Evolutionary conservation across 2,329 filamentous ascomycete species (phyloP).

Genomic region (Trichoderma gracile): DNA sequence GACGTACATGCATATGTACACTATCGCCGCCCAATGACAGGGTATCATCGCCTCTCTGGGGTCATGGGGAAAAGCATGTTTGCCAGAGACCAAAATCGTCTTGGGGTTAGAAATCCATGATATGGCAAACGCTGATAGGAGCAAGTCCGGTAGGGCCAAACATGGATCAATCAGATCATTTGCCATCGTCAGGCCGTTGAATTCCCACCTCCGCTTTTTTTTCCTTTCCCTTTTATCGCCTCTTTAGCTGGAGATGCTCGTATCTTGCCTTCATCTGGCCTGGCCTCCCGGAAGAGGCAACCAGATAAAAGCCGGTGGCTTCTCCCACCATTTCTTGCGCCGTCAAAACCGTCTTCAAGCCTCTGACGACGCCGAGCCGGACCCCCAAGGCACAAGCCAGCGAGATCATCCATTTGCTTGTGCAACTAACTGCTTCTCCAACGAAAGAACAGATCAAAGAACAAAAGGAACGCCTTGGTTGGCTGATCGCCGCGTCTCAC

Average conservation of each 20-base stretch:
- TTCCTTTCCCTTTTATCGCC: background rate
- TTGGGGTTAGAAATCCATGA: background rate
- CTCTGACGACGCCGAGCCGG: slow-evolving; percentile 18
- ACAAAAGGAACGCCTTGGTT: background rate
- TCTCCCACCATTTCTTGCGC: slow-evolving; percentile 2
- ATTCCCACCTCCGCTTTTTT: background rate
- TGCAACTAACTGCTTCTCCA: background rate
- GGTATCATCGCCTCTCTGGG: background rate
- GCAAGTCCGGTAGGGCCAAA: background rate
- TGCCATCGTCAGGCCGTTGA: background rate
- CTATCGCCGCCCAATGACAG: slow-evolving; percentile 12
- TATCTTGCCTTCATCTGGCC: background rate
- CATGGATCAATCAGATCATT: background rate
- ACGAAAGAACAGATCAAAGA: background rate
- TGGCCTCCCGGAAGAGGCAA: slow-evolving; percentile 16
- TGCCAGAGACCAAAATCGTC: background rate
- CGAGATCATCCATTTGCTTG: background rate
- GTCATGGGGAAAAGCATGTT: background rate
- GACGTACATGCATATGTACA: background rate
- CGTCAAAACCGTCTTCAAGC: slow-evolving; percentile 15
- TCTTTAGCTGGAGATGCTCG: background rate
- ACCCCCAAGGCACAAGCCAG: background rate
- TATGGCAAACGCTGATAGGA: slow-evolving; percentile 1
- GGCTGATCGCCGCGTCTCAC: background rate
- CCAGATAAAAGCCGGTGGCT: slow-evolving; percentile 22